Percentiles rank a stretch among this genome's conserved stretches.
phyloP scores from a whole-genome alignment of 768 basidiomycete genomes.

The Rhizopogon vulgaris region DNA sequence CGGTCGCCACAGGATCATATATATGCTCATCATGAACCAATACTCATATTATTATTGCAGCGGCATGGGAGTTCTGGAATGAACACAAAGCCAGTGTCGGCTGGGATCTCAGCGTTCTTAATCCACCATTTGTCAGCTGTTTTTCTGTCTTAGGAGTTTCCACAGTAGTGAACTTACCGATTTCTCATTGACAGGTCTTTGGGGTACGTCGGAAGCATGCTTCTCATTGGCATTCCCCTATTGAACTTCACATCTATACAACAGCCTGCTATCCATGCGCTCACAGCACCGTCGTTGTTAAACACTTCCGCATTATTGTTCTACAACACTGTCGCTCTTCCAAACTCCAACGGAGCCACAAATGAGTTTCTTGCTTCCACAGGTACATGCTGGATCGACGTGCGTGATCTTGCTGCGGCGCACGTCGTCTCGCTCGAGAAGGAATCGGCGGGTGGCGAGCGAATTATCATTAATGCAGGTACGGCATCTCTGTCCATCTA shows the following conservation, averaged over 20 bases:
- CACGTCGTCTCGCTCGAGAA: conserved; percentile 48
- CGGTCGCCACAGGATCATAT: background rate
- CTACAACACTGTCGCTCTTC: conserved; percentile 27
- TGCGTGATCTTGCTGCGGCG: conserved; percentile 49
- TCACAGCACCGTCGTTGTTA: conserved; percentile 27
- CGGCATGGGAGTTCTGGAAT: conserved; percentile 44
- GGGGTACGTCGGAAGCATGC: conserved; percentile 13
- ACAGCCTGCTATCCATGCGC: conserved; percentile 41
- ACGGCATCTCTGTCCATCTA: background rate
- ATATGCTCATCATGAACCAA: background rate
- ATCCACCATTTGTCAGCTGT: conserved; percentile 32
- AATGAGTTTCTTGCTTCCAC: conserved; percentile 18
- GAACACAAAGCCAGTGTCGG: conserved; percentile 25
- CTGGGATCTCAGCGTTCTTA: conserved; percentile 35
- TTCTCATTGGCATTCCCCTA: background rate
- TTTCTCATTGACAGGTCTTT: conserved; percentile 15
- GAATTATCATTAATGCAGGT: conserved; percentile 46
- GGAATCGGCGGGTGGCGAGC: conserved; percentile 46
- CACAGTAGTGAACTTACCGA: background rate
- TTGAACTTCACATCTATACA: background rate
- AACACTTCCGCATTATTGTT: conserved; percentile 33
- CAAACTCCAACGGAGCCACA: conserved; percentile 14
- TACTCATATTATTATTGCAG: conserved; percentile 10
- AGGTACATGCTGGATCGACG: conserved; percentile 39
- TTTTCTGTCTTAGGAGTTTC: background rate